Evolutionary conservation across 768 basidiomycete genomes (phyloP).

Genomic region (Suillus sp.): DNA sequence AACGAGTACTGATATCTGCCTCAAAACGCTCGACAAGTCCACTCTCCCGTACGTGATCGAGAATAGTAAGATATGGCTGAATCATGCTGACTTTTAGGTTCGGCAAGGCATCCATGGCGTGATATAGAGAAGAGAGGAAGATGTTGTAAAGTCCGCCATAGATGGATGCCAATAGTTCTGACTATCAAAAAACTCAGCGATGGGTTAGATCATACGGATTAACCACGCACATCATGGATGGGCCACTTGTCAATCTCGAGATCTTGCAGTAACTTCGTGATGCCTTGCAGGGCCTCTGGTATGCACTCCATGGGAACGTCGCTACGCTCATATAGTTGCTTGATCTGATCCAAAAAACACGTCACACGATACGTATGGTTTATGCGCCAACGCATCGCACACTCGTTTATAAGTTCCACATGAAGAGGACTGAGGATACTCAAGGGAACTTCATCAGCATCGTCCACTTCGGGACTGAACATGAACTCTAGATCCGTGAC

Average conservation of each 20-base stretch:
- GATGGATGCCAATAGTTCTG: slow-evolving; percentile 65
- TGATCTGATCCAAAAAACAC: slow-evolving; percentile 85
- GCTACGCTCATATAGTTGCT: slow-evolving; percentile 82
- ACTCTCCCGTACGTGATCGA: slow-evolving; percentile 72
- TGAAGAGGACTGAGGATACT: slow-evolving; percentile 84
- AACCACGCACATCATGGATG: slow-evolving; percentile 69
- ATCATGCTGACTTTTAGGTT: slow-evolving; percentile 73
- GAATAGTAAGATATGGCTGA: slow-evolving; percentile 60
- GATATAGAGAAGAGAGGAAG: slow-evolving; percentile 84
- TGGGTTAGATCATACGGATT: slow-evolving; percentile 12
- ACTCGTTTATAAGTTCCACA: slow-evolving; percentile 83
- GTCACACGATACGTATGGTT: slow-evolving; percentile 74
- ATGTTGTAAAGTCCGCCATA: slow-evolving; percentile 82
- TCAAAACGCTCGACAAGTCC: slow-evolving; percentile 73
- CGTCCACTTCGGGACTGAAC: slow-evolving; percentile 88
- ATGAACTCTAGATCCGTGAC: slow-evolving; percentile 85
- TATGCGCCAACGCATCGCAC: slow-evolving; percentile 89
- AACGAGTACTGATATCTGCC: slow-evolving; percentile 68
- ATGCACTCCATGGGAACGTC: slow-evolving; percentile 95
- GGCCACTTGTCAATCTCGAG: slow-evolving; percentile 78
- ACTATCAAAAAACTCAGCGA: slow-evolving; percentile 38
- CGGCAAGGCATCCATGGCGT: slow-evolving; percentile 76
- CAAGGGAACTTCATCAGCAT: slow-evolving; percentile 93
- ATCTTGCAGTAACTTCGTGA: slow-evolving; percentile 71
- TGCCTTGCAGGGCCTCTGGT: slow-evolving; percentile 80